A percentile compares a stretch with the other conserved stretches of the same genome.
Evolutionary conservation across 2,329 filamentous ascomycete species (phyloP).

Genomic region (Microcyclospora tardicrescens): DNA sequence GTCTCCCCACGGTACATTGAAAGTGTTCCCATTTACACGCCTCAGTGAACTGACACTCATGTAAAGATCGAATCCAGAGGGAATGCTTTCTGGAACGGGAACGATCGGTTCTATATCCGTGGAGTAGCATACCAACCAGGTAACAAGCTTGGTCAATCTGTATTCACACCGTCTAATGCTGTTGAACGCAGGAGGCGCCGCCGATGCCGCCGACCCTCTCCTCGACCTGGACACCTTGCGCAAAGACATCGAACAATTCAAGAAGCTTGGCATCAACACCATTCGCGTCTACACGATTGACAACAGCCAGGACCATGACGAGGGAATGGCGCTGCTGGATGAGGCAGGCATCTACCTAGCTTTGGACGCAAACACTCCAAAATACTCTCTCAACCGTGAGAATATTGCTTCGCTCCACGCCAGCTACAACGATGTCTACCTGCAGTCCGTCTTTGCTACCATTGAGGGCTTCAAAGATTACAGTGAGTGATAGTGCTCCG

Average conservation of each 20-base stretch:
- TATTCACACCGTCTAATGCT: background rate
- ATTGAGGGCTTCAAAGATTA: constrained; percentile 75
- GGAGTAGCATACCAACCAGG: constrained; percentile 42
- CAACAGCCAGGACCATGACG: constrained; percentile 66
- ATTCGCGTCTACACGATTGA: constrained; percentile 90
- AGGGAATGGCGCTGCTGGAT: constrained; percentile 68
- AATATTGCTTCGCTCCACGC: constrained; percentile 39
- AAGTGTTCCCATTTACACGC: no score
- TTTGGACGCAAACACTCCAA: constrained; percentile 76
- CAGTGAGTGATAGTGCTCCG: constrained; percentile 35
- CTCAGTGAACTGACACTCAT: no score
- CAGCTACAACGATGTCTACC: constrained; percentile 79
- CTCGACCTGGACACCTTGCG: constrained; percentile 56
- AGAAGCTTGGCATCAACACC: constrained; percentile 75
- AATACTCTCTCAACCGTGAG: constrained; percentile 73
- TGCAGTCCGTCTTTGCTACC: constrained; percentile 76
- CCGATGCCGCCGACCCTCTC: constrained; percentile 57
- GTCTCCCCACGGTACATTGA: no score
- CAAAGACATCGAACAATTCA: constrained; percentile 68
- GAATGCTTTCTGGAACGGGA: constrained; percentile 43
- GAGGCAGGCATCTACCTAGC: constrained; percentile 86
- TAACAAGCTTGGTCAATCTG: background rate
- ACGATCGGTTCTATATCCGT: constrained; percentile 47
- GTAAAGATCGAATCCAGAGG: constrained; percentile 12
- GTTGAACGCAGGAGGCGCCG: constrained; percentile 38